Base-by-base conservation (phyloP, 1,284 basidiomycete species). In the Tilletiaria anomala region DNA sequence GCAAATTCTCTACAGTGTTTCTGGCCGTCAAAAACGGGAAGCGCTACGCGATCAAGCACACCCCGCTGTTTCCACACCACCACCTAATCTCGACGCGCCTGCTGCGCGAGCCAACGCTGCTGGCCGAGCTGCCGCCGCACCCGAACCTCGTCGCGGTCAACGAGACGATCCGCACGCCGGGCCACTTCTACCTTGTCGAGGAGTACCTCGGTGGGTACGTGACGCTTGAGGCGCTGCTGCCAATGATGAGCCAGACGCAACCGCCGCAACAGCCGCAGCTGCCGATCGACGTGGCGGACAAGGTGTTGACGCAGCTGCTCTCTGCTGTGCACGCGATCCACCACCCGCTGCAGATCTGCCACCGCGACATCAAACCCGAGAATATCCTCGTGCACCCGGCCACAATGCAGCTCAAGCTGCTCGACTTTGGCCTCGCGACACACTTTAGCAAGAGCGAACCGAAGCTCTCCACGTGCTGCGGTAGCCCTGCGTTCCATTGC, bases 131-230 rank as follows among this genome's bases (percentile, higher is more conserved):
- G 1, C 70, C 72, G 0, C 71, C 71, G 1, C 74, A 75, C 55
- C 74, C 73, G 1, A 74, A 73, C 48, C 65, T 76, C 18, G 70
- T 75, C 47, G 67, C 69, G 32, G 73, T 76, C 3, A 69, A 70
- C 47, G 73, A 73, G 26, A 73, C 72, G 38, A 70, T 75, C 19
- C 59, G 73, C 4, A 75, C 75, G 0, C 67, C 71, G 4, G 73
- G 72, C 2, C 73, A 75, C 53, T 75, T 75, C 51, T 76, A 76
- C 56, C 71, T 76, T n/a, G 69, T 76, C 40, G 73, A 71, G 39
- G 73, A 74, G 29, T 71, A 64, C 36, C 65, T 74, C 10, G 70
- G 69, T 1, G 69, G 69, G 1, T 71, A 71, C 40, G 57, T 70
- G 36, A 69, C 70, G 20, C 61, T 70, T 31, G 63, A 66, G 33